A percentile compares a stretch with the other conserved stretches of the same genome.
Conservation (phyloP, 1,284 basidiomycete genomes). For the Ceratobasidium sp. region DNA sequence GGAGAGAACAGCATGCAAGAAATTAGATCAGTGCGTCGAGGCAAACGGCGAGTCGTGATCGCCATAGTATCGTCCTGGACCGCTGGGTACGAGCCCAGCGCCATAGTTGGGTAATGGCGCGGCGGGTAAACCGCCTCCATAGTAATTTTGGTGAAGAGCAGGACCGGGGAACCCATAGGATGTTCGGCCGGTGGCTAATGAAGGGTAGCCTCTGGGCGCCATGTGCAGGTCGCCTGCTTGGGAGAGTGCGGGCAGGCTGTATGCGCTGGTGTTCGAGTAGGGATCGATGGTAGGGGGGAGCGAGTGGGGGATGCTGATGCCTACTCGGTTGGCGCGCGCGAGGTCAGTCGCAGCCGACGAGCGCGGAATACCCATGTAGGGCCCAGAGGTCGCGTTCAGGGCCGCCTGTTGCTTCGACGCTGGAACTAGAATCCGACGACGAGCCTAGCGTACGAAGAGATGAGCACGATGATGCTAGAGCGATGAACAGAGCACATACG, state of each 20-base stretch:
- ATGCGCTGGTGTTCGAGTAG: not conserved
- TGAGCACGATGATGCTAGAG: constrained; percentile 35
- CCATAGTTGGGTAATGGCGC: not conserved
- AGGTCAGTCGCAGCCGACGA: constrained; percentile 25
- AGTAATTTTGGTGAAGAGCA: constrained; percentile 4
- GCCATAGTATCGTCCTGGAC: constrained; percentile 9
- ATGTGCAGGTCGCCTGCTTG: constrained; percentile 18
- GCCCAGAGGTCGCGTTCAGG: constrained; percentile 54
- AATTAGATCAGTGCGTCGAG: not conserved
- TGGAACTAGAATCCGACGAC: constrained; percentile 80
- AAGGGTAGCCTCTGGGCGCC: constrained; percentile 5
- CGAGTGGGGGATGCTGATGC: constrained; percentile 9
- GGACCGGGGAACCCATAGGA: not conserved
- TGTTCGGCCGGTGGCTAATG: not conserved
- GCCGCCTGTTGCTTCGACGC: constrained; percentile 70
- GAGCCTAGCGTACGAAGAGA: constrained; percentile 60
- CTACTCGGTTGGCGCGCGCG: constrained; percentile 20
- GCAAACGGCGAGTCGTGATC: constrained; percentile 3
- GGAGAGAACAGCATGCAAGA: not conserved
- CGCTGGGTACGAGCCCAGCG: not conserved
- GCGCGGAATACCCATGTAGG: constrained; percentile 22
- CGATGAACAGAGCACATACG: constrained; percentile 56
- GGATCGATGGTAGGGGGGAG: constrained; percentile 14
- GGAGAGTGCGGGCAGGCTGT: constrained; percentile 21
- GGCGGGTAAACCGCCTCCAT: constrained; percentile 4